phyloP scores from a whole-genome alignment of 2,329 filamentous ascomycete species.

The Xylaria digitata region DNA sequence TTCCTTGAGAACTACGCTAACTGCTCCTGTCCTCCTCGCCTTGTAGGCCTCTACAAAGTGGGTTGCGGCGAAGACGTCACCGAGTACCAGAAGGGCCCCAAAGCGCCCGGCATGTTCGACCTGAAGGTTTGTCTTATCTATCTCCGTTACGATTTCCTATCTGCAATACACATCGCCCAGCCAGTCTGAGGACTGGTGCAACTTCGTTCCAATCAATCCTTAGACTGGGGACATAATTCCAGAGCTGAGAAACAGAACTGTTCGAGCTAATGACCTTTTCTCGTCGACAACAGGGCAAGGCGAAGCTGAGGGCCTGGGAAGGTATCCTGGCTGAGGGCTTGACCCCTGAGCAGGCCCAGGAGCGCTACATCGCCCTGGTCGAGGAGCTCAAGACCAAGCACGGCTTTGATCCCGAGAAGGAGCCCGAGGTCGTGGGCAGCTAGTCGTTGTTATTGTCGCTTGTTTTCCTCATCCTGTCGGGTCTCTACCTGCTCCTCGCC shows the following conservation, averaged over 20 bases:
- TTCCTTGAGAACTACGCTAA: neutral
- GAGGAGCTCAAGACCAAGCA: conserved; percentile 76
- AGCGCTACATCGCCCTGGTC: conserved; percentile 78
- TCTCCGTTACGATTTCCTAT: neutral
- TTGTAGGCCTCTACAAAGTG: conserved; percentile 68
- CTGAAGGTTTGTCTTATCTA: conserved; percentile 63
- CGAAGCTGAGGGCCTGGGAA: conserved; percentile 84
- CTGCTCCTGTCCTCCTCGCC: neutral
- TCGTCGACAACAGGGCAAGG: conserved; percentile 70
- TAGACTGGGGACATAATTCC: neutral
- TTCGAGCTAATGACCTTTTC: conserved; percentile 14
- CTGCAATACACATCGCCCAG: neutral
- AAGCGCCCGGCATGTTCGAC: conserved; percentile 73
- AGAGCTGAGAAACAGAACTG: conserved; percentile 7
- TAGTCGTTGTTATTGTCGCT: conserved; percentile 34
- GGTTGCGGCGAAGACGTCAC: conserved; percentile 67
- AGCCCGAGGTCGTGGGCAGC: conserved; percentile 64
- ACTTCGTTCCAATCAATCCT: neutral
- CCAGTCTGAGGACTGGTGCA: neutral
- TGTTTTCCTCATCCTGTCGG: conserved; percentile 25
- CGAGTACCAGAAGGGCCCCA: conserved; percentile 58
- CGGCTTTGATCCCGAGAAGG: conserved; percentile 74
- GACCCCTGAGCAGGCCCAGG: conserved; percentile 75
- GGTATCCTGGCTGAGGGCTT: conserved; percentile 72
- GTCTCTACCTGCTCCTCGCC: conserved; percentile 15